A percentile compares a stretch with the other conserved stretches of the same genome.
Evolutionary conservation across 2,329 filamentous ascomycete genomes (phyloP).

Genomic region (Septoria linicola): DNA sequence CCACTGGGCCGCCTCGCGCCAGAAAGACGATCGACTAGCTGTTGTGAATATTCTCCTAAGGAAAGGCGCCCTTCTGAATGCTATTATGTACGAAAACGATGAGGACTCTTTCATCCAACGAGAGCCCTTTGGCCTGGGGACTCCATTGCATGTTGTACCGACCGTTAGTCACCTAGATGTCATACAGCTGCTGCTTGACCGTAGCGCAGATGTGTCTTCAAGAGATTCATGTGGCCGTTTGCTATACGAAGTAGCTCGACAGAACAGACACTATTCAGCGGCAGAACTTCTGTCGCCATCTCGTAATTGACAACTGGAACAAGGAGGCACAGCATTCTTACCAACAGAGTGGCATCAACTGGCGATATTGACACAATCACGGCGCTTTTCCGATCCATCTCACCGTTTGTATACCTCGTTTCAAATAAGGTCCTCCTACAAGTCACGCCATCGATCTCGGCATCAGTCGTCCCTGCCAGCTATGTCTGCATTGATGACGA

Average conservation of each 20-base stretch:
- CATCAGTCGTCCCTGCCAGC: too few species aligned
- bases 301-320: constrained; percentile 13
- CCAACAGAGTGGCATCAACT: too few species aligned
- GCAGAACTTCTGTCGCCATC: constrained; percentile 7
- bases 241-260: constrained; percentile 2
- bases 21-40: constrained; percentile 6
- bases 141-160: constrained; percentile 11
- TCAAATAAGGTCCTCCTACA: too few species aligned
- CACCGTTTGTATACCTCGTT: too few species aligned
- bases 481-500: too few species aligned
- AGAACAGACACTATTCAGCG: constrained; percentile 2
- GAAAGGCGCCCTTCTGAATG: constrained; percentile 12
- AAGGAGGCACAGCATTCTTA: too few species aligned
- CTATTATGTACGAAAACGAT: constrained; percentile 14
- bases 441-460: too few species aligned
- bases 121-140: constrained; percentile 11
- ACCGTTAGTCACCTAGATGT: constrained; percentile 8
- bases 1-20: constrained; percentile 15
- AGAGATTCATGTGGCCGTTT: constrained; percentile 11
- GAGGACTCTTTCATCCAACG: constrained; percentile 7
- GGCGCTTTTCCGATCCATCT: too few species aligned
- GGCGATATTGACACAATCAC: too few species aligned
- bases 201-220: constrained; percentile 1
- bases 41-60: constrained; percentile 8
- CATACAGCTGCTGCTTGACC: constrained; percentile 6